Evolutionary conservation across 1,139 yeast species (phyloP).

Genomic region (Lodderomyces margitis): DNA sequence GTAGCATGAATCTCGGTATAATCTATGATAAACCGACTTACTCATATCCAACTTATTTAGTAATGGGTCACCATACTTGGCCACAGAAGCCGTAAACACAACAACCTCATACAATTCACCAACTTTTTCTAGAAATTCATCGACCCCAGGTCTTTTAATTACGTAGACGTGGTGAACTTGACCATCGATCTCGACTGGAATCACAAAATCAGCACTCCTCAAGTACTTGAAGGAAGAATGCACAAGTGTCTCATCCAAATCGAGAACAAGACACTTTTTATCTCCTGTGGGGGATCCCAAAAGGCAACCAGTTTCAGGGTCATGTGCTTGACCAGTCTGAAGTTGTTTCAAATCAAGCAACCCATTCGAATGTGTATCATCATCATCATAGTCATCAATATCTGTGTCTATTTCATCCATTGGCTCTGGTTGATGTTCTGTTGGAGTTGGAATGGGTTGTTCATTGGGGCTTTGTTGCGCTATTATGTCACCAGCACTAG

Average conservation of each 20-base stretch:
- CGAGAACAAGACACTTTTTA: constrained; percentile 85
- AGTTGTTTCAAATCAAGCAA: constrained; percentile 51
- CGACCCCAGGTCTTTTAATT: constrained; percentile 97
- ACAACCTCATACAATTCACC: constrained; percentile 92
- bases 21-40: constrained; percentile 79
- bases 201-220: constrained; percentile 91
- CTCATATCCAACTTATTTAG: constrained; percentile 79
- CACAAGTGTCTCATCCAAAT: constrained; percentile 93
- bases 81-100: constrained; percentile 93
- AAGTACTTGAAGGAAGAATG: constrained; percentile 93
- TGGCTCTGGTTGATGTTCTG: constrained; percentile 1
- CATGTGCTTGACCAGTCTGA: constrained; percentile 69
- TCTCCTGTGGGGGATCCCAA: constrained; percentile 41
- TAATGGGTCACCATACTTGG: constrained; percentile 93
- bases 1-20: constrained; percentile 75
- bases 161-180: constrained; percentile 94
- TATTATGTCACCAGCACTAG: constrained; percentile 10
- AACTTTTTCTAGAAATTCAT: constrained; percentile 79
- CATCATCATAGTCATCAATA: constrained; percentile 19
- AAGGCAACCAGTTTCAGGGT: constrained; percentile 58
- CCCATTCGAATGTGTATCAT: constrained; percentile 12
- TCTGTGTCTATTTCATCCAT: constrained; percentile 17
- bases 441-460: constrained; percentile 7
- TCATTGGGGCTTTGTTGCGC: constrained; percentile 14
- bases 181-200: constrained; percentile 80